A percentile compares a stretch with the other conserved stretches of the same genome.
Evolutionary conservation across 2,329 filamentous ascomycete species (phyloP).

Genomic region (Aspergillus costaricaensis): DNA sequence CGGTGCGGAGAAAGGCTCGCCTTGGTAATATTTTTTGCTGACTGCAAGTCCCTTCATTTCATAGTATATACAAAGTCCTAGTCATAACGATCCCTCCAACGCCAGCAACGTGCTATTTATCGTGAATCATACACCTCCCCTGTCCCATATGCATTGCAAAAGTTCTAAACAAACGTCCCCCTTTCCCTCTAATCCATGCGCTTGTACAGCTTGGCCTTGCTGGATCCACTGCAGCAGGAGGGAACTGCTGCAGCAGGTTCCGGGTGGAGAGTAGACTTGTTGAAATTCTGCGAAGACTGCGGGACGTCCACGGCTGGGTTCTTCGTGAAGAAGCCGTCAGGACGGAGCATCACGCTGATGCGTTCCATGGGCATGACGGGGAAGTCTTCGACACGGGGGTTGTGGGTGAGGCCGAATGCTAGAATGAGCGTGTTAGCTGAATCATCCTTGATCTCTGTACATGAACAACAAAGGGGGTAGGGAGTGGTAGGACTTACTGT

Average conservation of each 20-base stretch:
- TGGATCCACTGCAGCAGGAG: constrained; percentile 23
- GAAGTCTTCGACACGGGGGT: constrained; percentile 66
- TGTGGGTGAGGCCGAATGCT: constrained; percentile 62
- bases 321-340: constrained; percentile 55
- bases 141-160: not conserved
- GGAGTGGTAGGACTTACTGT: constrained; percentile 35
- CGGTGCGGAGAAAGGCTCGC: too few relatives aligned
- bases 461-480: not conserved
- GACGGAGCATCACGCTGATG: constrained; percentile 51
- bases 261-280: constrained; percentile 42
- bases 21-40: too few relatives aligned
- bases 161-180: not conserved
- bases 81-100: not conserved
- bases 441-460: not conserved
- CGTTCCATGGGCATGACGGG: constrained; percentile 67
- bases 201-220: constrained; percentile 35
- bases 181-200: constrained; percentile 1
- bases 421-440: not conserved
- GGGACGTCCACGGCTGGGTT: constrained; percentile 54
- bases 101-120: not conserved
- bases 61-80: not conserved
- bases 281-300: constrained; percentile 44
- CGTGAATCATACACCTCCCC: constrained; percentile 3
- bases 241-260: constrained; percentile 21
- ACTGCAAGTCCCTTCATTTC: too few relatives aligned